Evolutionary conservation across 1,284 basidiomycete species (phyloP).

Genomic region (Pseudozyma tsukubaensis): DNA sequence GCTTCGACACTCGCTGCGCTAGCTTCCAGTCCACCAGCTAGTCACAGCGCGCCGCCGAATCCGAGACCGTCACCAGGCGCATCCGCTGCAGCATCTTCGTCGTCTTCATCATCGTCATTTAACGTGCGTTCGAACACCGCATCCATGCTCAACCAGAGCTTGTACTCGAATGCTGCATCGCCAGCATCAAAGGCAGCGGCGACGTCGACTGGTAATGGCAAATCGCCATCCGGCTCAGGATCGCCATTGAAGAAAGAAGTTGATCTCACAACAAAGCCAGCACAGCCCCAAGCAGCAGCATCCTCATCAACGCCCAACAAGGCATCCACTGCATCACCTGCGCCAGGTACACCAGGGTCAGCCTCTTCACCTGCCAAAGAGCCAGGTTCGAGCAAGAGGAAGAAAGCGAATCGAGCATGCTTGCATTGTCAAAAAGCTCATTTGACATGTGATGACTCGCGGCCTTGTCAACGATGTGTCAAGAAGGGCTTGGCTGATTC

Average conservation of each 20-base stretch:
- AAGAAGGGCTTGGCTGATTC: conserved; percentile 90
- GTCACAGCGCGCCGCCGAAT: conserved; percentile 4
- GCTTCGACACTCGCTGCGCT: conserved; percentile 41
- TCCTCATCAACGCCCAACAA: conserved; percentile 16
- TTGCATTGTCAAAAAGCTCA: conserved; percentile 93
- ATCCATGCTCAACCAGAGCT: conserved; percentile 37
- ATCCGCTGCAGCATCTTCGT: conserved; percentile 1
- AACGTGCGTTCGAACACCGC: conserved; percentile 22
- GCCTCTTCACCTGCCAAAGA: conserved; percentile 13
- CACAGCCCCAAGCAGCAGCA: no score
- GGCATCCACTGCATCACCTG: conserved; percentile 8
- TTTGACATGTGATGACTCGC: conserved; percentile 94
- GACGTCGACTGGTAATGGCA: not conserved
- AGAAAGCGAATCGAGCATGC: conserved; percentile 92
- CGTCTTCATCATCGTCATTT: conserved; percentile 20
- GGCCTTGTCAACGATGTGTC: conserved; percentile 92
- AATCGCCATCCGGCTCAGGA: conserved; percentile 12
- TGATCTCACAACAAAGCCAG: conserved; percentile 21
- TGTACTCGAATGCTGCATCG: conserved; percentile 37
- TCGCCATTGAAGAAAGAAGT: conserved; percentile 45
- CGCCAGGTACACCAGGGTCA: conserved; percentile 13
- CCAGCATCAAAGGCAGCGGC: conserved; percentile 17
- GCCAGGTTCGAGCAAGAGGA: conserved; percentile 67
- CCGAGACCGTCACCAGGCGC: conserved; percentile 2
- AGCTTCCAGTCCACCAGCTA: conserved; percentile 35